Conservation (phyloP, 345 rosid genomes). For the Aquilaria sinensis region DNA sequence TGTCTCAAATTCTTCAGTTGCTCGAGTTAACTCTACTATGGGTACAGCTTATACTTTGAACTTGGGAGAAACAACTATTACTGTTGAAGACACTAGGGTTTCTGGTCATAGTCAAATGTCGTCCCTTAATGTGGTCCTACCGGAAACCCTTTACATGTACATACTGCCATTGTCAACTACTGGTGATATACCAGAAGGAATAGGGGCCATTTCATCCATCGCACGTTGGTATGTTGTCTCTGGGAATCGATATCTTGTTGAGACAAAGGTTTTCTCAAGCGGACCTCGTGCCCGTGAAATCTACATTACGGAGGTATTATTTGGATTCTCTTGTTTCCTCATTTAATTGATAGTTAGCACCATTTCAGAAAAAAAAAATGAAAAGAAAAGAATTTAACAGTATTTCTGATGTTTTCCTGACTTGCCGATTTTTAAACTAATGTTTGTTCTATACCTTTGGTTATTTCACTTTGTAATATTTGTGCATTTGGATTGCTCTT, state of each 20-base stretch:
- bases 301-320: slow-evolving; percentile 72
- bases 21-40: slow-evolving; percentile 52
- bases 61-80: slow-evolving; percentile 66
- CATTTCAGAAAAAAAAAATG: too few species aligned
- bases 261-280: slow-evolving; percentile 61
- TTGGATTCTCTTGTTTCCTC: slow-evolving; percentile 5
- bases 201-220: slow-evolving; percentile 44
- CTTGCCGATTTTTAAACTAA: neutral
- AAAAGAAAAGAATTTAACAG: too few species aligned
- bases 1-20: slow-evolving; percentile 59
- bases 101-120: slow-evolving; percentile 85
- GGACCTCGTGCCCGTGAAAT: slow-evolving; percentile 70
- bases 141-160: slow-evolving; percentile 56
- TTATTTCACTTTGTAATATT: too few species aligned
- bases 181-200: slow-evolving; percentile 51
- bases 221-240: slow-evolving; percentile 73
- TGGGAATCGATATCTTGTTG: slow-evolving; percentile 61
- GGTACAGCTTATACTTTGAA: slow-evolving; percentile 56
- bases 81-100: slow-evolving; percentile 86
- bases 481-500: neutral
- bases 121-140: slow-evolving; percentile 72
- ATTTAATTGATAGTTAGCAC: neutral
- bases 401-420: neutral
- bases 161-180: slow-evolving; percentile 46
- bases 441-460: neutral